Evolutionary conservation across 2,329 filamentous ascomycete genomes (phyloP).

Genomic region (Fusarium sororula): DNA sequence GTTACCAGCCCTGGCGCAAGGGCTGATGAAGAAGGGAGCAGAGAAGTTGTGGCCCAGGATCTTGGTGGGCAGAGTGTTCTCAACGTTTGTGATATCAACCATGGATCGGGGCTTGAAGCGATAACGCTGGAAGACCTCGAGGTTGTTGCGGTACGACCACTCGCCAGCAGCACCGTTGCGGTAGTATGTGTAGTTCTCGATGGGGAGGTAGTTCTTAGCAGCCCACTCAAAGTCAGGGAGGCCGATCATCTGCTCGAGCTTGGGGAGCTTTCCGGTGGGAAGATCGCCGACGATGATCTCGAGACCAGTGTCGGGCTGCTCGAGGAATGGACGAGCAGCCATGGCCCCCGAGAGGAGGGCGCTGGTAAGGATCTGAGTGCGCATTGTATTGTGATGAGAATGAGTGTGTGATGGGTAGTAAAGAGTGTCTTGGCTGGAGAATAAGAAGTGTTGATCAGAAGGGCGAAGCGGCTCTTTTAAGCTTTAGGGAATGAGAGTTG

Average conservation of each 20-base stretch:
- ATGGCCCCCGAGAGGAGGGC: conserved; percentile 48
- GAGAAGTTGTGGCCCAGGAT: conserved; percentile 64
- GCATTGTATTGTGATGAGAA: conserved; percentile 33
- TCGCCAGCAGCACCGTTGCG: conserved; percentile 64
- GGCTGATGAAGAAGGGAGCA: conserved; percentile 64
- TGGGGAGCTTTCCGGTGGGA: conserved; percentile 50
- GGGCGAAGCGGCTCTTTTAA: conserved; percentile 33
- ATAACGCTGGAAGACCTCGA: conserved; percentile 62
- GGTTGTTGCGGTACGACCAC: conserved; percentile 65
- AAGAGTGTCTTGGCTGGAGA: conserved; percentile 13
- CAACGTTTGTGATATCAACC: conserved; percentile 58
- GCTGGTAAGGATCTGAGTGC: conserved; percentile 35
- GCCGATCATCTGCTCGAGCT: conserved; percentile 56
- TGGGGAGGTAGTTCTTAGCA: conserved; percentile 58
- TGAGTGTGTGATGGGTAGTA: not conserved
- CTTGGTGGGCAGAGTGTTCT: conserved; percentile 54
- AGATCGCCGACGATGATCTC: conserved; percentile 50
- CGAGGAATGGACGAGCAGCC: conserved; percentile 55
- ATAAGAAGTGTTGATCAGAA: not conserved
- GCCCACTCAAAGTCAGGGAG: conserved; percentile 65
- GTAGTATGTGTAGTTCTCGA: conserved; percentile 64
- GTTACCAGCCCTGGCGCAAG: conserved; percentile 56
- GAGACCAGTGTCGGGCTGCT: conserved; percentile 58
- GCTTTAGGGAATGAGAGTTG: not conserved
- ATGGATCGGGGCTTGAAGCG: conserved; percentile 59